Evolutionary conservation across 306 rosid genomes (phyloP).

Genomic region (Gastrolobium villosum): DNA sequence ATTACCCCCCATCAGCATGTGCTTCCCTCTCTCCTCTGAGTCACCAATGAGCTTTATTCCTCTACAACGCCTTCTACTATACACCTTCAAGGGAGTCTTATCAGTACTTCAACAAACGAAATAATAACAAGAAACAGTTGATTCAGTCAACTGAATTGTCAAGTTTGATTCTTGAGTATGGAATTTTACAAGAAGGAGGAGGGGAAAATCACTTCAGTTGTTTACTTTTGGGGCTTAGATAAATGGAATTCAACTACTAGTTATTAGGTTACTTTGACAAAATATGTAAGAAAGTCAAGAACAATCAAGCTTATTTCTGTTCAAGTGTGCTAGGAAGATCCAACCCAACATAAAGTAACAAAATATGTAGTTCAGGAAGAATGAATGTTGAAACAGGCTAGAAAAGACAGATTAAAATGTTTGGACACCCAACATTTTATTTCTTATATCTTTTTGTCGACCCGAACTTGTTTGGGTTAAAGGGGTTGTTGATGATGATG

Average conservation of each 20-base stretch:
- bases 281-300: not conserved
- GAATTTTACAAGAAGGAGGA: not conserved
- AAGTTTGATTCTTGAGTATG: not conserved
- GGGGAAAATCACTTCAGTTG: slow-evolving; percentile 15
- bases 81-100: too few relatives aligned
- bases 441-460: not conserved
- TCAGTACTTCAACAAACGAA: slow-evolving; percentile 11
- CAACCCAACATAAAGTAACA: slow-evolving; percentile 2
- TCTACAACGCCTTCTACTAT: too few relatives aligned
- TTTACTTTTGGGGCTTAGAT: not conserved
- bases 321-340: not conserved
- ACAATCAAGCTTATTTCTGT: not conserved
- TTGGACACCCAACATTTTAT: slow-evolving; percentile 21
- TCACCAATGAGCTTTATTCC: too few relatives aligned
- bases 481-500: too few relatives aligned
- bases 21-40: too few relatives aligned
- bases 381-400: slow-evolving; percentile 9
- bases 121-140: not conserved
- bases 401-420: not conserved
- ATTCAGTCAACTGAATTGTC: not conserved
- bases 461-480: too few relatives aligned
- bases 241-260: slow-evolving; percentile 4
- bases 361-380: slow-evolving; percentile 10
- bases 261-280: not conserved
- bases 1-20: too few relatives aligned